Evolutionary conservation across 1,284 basidiomycete genomes (phyloP).

Genomic region (Sanghuangporus sanghuang): DNA sequence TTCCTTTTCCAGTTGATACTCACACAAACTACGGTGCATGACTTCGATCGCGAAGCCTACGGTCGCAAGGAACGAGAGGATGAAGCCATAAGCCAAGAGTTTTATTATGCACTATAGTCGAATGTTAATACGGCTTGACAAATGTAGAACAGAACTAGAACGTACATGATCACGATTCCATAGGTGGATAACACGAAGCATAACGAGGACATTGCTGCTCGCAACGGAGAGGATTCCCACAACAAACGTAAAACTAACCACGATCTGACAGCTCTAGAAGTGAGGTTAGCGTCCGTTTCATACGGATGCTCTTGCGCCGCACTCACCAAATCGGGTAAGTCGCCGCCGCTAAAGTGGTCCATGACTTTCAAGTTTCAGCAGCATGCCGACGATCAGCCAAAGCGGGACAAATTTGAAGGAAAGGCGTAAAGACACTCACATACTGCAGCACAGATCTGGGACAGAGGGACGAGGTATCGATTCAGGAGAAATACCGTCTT

Average conservation of each 20-base stretch:
- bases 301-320: background rate
- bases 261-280: conserved; percentile 1
- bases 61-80: conserved; percentile 4
- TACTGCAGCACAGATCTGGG: conserved; percentile 6
- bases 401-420: too few relatives aligned
- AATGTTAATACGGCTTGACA: background rate
- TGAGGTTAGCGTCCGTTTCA: background rate
- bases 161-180: conserved; percentile 17
- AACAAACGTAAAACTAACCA: background rate
- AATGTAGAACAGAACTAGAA: background rate
- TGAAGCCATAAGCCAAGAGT: conserved; percentile 7
- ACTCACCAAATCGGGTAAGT: background rate
- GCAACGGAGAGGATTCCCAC: conserved; percentile 11
- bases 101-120: background rate
- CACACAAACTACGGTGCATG: background rate
- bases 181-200: conserved; percentile 14
- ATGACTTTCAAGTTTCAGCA: background rate
- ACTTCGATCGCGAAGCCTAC: conserved; percentile 6
- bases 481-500: conserved; percentile 21
- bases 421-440: too few relatives aligned
- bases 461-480: conserved; percentile 19
- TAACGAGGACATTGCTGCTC: conserved; percentile 12
- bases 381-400: background rate
- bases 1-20: background rate
- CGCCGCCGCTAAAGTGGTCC: background rate